A percentile compares a stretch with the other conserved stretches of the same genome.
These are phyloP conservation scores for Rhizopogon sp. DNA, from an alignment of 768 basidiomycete genomes.

Conservation along the genomic window DNA sequence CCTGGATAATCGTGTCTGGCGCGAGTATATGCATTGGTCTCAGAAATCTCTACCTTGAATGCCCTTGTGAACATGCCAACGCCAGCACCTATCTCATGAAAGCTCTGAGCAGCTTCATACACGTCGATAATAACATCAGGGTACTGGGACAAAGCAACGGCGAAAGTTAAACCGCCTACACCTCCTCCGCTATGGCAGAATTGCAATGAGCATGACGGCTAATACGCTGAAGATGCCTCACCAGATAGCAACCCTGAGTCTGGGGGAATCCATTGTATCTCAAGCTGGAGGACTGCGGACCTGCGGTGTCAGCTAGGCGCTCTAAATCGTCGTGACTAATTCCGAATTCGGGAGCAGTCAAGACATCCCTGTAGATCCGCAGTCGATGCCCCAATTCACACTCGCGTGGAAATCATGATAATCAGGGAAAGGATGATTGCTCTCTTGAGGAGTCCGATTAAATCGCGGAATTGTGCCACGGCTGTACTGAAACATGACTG, in stretches of 20 bases:
- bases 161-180: constrained; percentile 35
- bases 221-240: background rate
- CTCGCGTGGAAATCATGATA: too few relatives aligned
- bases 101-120: constrained; percentile 46
- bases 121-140: constrained; percentile 52
- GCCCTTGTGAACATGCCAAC: constrained; percentile 41
- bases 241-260: constrained; percentile 26
- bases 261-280: constrained; percentile 10
- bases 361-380: too few relatives aligned
- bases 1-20: constrained; percentile 7
- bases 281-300: background rate
- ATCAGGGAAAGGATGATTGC: too few relatives aligned
- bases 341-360: background rate
- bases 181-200: constrained; percentile 33
- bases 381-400: too few relatives aligned
- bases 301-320: background rate
- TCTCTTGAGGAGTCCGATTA: too few relatives aligned
- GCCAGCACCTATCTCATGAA: constrained; percentile 59
- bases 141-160: constrained; percentile 31
- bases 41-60: constrained; percentile 16
- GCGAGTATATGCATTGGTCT: background rate
- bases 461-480: too few relatives aligned
- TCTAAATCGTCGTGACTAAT: too few relatives aligned
- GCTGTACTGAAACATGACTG: too few relatives aligned
- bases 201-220: background rate